Base-by-base conservation (phyloP, 768 basidiomycete species). In the Tulasnella calospora region DNA sequence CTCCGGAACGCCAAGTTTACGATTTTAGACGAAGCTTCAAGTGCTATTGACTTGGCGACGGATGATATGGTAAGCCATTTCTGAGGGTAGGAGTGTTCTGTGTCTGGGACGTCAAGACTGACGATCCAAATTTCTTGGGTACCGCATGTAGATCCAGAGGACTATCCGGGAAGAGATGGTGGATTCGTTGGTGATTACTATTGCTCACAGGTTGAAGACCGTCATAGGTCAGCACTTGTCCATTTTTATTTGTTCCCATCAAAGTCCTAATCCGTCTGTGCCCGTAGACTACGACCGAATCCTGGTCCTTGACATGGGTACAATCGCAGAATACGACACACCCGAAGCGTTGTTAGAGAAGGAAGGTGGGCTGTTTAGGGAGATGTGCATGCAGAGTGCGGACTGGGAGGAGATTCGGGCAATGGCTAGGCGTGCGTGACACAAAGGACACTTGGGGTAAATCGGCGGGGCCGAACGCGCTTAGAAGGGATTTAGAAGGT, bases 1-100 rank as follows among this genome's bases (percentile, higher is more conserved):
- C 82, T 93, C 57, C 86, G 92, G 76, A 84, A 88, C 70, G 91
- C 90, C 10, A 89, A 89, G 71, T 88, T 93, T 67, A 89, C 92
- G 67, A 89, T 93, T 77, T 88, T 92, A 88, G 92, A 94, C 80
- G 92, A 92, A 81, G 91, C 91, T n/a, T 92, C 92, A 2, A 92
- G 92, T 3, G 90, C 92, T 79, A 91, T 94, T 72, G 92, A 94
- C 82, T 86, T 88, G 23, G 85, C 86, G 71, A 85, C 91, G n/a
- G 92, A 92, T 82, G 90, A 92, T 77, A 88, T 90, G 85, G 90
- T 90, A 41, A 72, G 19, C 19, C n/a, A 36, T 30, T 71, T n/a
- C n/a, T n/a, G n/a, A n/a, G n/a, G n/a, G n/a, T n/a, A n/a, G n/a
- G n/a, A n/a, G n/a, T n/a, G n/a, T n/a, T n/a, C n/a, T n/a, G n/a